Evolutionary conservation across 495 filamentous ascomycete genomes (phyloP).

Genomic region (Penicillium tannophilum): DNA sequence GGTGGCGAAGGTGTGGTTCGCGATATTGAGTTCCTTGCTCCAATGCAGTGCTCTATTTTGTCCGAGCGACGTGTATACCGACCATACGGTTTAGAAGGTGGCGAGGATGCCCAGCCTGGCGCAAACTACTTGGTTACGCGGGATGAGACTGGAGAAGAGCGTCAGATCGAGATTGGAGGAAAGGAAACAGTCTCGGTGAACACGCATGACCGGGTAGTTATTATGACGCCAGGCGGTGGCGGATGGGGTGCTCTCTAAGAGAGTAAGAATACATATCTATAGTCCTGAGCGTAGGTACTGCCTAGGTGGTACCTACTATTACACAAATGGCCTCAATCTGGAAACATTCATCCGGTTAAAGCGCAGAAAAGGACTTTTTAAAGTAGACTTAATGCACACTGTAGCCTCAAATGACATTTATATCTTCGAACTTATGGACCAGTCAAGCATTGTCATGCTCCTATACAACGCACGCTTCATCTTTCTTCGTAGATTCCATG

Average conservation of each 20-base stretch:
- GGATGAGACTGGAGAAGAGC: constrained; percentile 57
- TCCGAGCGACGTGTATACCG: constrained; percentile 83
- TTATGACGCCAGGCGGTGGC: constrained; percentile 58
- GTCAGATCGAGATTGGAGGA: constrained; percentile 80
- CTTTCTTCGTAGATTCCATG: not conserved
- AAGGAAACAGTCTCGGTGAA: constrained; percentile 93
- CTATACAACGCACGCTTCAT: not conserved
- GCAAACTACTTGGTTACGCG: constrained; percentile 85
- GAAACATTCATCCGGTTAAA: too few species aligned
- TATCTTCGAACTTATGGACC: too few species aligned
- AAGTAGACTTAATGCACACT: too few species aligned
- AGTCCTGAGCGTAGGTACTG: too few species aligned
- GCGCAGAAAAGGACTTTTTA: too few species aligned
- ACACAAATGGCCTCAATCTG: too few species aligned
- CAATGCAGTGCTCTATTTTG: constrained; percentile 85
- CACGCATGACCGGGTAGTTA: constrained; percentile 83
- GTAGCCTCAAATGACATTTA: too few species aligned
- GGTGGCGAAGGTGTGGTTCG: constrained; percentile 91
- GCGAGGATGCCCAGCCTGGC: constrained; percentile 76
- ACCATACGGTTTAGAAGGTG: constrained; percentile 89
- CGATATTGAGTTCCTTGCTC: constrained; percentile 92
- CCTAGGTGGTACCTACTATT: too few species aligned
- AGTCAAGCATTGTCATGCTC: too few species aligned
- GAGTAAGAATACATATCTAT: too few species aligned
- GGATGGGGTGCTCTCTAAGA: constrained; percentile 23